Conservation (phyloP, 2,329 filamentous ascomycete genomes). For the Zymoseptoria pseudotritici region DNA sequence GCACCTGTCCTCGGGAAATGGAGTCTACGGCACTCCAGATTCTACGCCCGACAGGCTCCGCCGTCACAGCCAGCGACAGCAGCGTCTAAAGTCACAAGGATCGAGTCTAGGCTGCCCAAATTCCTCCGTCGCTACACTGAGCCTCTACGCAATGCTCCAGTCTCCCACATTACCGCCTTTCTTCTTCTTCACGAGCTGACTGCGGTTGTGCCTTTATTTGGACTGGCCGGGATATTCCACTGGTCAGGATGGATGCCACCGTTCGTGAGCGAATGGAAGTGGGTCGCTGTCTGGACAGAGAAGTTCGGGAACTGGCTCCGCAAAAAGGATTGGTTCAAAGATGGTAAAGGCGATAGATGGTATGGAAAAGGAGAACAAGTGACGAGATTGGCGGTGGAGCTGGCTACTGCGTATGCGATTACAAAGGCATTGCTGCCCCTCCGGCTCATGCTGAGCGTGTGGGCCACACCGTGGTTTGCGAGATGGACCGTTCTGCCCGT, state of each 20-base stretch:
- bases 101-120: conserved; percentile 46
- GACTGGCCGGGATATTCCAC: conserved; percentile 70
- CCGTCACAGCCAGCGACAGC: conserved; percentile 1
- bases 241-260: conserved; percentile 67
- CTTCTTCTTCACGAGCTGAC: conserved; percentile 88
- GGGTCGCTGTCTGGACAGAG: conserved; percentile 56
- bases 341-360: conserved; percentile 29
- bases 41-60: background rate
- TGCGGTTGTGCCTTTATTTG: conserved; percentile 70
- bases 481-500: conserved; percentile 51
- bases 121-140: conserved; percentile 63
- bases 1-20: background rate
- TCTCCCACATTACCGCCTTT: conserved; percentile 79
- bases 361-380: conserved; percentile 38
- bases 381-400: conserved; percentile 50
- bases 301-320: conserved; percentile 71
- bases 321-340: conserved; percentile 72
- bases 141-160: conserved; percentile 65
- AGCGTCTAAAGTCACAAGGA: conserved; percentile 27
- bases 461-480: conserved; percentile 90
- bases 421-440: conserved; percentile 78
- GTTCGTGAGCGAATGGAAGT: conserved; percentile 45
- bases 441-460: conserved; percentile 70
- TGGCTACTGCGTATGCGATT: conserved; percentile 84
- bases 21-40: background rate